Percentiles rank a stretch among this genome's conserved stretches.
Evolutionary conservation across 192 early-diverging fungal genomes (phyloP).

Genomic region (Obelidium mucronatum): DNA sequence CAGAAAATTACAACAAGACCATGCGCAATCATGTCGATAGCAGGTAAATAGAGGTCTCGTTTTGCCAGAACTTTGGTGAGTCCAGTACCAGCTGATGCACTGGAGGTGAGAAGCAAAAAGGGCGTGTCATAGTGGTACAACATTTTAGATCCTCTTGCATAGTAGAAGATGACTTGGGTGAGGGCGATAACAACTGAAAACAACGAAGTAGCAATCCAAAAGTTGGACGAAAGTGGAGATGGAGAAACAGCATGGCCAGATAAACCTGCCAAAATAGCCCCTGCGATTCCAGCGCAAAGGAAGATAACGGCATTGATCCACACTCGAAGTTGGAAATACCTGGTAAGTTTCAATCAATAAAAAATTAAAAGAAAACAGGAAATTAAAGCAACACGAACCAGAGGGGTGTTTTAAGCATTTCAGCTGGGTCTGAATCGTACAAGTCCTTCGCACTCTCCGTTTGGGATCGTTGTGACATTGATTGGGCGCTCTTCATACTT

Average conservation of each 20-base stretch:
- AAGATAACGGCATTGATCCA: conserved; percentile 12
- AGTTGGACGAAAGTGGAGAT: background rate
- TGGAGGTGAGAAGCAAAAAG: conserved; percentile 19
- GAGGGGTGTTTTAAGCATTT: conserved; percentile 3
- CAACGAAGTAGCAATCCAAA: conserved; percentile 6
- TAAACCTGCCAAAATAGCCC: background rate
- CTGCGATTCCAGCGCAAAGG: background rate
- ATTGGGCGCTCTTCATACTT: background rate
- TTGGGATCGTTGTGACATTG: too few species aligned
- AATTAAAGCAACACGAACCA: background rate
- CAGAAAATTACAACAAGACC: conserved; percentile 16
- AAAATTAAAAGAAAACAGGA: background rate
- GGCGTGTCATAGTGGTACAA: conserved; percentile 32
- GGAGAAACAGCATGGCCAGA: background rate
- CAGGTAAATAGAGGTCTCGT: background rate
- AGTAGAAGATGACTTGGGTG: background rate
- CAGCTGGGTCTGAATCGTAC: conserved; percentile 17
- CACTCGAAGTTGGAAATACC: conserved; percentile 26
- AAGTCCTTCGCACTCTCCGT: background rate
- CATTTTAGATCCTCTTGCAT: background rate
- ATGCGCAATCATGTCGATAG: background rate
- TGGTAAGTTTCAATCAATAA: background rate
- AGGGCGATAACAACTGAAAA: conserved; percentile 9
- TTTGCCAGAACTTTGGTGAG: background rate
- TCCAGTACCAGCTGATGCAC: background rate